Evolutionary conservation across 257 asterid genomes (phyloP).

Genomic region (Cynanchum wilfordii): DNA sequence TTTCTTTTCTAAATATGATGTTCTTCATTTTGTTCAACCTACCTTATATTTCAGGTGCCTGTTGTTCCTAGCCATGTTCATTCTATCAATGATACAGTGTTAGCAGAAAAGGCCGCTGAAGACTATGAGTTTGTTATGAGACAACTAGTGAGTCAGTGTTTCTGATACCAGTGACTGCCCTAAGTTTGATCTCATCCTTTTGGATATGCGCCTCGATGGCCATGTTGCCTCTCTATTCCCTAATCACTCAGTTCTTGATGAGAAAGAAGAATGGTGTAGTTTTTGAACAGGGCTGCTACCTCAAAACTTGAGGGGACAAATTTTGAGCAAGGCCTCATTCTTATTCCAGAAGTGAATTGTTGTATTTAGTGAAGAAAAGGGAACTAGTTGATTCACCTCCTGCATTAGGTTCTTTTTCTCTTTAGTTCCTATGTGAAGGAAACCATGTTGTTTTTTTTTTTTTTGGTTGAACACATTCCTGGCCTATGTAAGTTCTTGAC

Average conservation of each 20-base stretch:
- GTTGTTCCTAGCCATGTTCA: constrained; percentile 72
- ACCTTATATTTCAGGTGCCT: constrained; percentile 55
- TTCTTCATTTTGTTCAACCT: not conserved
- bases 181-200: constrained; percentile 56
- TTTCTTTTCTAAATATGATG: not conserved
- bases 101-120: constrained; percentile 86
- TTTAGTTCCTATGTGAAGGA: not conserved
- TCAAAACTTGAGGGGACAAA: constrained; percentile 46
- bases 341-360: constrained; percentile 18
- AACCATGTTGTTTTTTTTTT: constrained; percentile 1
- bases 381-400: constrained; percentile 24
- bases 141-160: constrained; percentile 63
- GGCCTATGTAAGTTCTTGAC: constrained; percentile 67
- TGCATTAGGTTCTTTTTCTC: constrained; percentile 3
- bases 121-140: constrained; percentile 75
- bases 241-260: constrained; percentile 30
- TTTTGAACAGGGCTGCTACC: constrained; percentile 67
- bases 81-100: constrained; percentile 66
- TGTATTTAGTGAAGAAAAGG: too few species aligned
- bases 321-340: constrained; percentile 35
- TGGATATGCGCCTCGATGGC: constrained; percentile 66
- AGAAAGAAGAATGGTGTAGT: constrained; percentile 72
- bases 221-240: constrained; percentile 65
- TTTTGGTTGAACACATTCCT: constrained; percentile 84
- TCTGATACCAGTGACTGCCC: constrained; percentile 56